Base-by-base conservation (phyloP, 2,329 filamentous ascomycete genomes). In the Laburnicola sp. region DNA sequence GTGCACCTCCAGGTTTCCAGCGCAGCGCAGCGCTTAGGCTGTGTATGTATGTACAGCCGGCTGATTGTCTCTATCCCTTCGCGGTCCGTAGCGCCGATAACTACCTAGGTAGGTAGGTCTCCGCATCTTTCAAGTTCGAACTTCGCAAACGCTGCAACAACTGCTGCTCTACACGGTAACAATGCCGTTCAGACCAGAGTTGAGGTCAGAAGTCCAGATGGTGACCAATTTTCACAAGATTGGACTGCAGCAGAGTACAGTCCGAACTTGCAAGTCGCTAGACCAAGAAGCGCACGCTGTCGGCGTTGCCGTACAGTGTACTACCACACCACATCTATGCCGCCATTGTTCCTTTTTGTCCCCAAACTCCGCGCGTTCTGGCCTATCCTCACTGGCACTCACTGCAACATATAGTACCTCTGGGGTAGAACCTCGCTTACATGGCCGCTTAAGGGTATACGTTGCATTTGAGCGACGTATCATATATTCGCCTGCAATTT, bases 401-500 rank as follows among this genome's bases (percentile, higher is more conserved):
- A 38, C 38, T 42, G 53, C 39, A 45, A 47, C 35, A 46, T 52
- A 44, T 53, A 37, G 48, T 38, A 41, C 41, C 40, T 28, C 58
- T 57, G 37, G 57, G 57, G 27, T 46, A 9, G 35, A 37, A 28
- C 16, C 27, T 65, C 60, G 65, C 62, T 66, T 59, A 63, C 37
- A 16, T 47, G 23, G 35, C 52, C 42, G 35, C 45, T 56, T 51
- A 56, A 44, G 59, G 50, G 50, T 16, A 16, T 16, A 44, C 51
- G 48, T 56, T 52, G 34, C 4, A 47, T 48, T 37, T 26, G 10
- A 25, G 9, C 37, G 51, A 54, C 63, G 63, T 68, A 67, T 65
- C 58, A 65, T 54, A 57, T 32, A 28, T 45, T 58, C 60, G 62
- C 58, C 50, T 55, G 53, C 57, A 62, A 66, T 67, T 64, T 66